Conservation (phyloP, 805 yeast genomes). For the Yarrowia divulgata region DNA sequence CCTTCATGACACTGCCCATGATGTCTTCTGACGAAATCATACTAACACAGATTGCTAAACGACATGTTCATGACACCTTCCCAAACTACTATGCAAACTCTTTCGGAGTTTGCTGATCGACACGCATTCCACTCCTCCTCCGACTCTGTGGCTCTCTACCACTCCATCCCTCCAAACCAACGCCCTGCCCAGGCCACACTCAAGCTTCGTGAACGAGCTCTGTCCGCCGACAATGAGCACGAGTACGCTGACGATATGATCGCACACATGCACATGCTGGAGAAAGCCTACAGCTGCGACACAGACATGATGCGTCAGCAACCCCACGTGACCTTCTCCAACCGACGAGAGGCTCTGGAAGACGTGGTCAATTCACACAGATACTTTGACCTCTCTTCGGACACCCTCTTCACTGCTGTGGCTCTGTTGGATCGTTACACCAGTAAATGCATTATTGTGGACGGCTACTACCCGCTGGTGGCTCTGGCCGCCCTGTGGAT, state of each 20-base stretch:
- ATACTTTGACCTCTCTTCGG: conserved; percentile 68
- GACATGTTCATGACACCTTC: conserved; percentile 39
- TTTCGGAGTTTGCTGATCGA: conserved; percentile 37
- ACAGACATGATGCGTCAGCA: conserved; percentile 77
- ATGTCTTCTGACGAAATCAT: neutral
- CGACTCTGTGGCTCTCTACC: conserved; percentile 35
- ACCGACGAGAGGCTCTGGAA: conserved; percentile 78
- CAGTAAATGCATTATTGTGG: conserved; percentile 80
- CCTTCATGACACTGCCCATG: conserved; percentile 7
- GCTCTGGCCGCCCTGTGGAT: conserved; percentile 94
- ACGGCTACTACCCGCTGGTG: conserved; percentile 87
- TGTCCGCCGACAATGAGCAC: conserved; percentile 35
- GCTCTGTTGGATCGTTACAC: conserved; percentile 89
- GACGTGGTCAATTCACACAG: conserved; percentile 72
- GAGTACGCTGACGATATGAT: conserved; percentile 53
- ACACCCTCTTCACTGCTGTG: conserved; percentile 70
- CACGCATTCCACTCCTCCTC: conserved; percentile 38
- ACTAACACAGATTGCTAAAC: conserved; percentile 38
- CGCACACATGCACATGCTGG: conserved; percentile 50
- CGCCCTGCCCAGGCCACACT: conserved; percentile 34
- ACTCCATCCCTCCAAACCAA: conserved; percentile 28
- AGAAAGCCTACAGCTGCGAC: conserved; percentile 56
- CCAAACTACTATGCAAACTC: conserved; percentile 37
- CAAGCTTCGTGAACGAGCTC: conserved; percentile 31
- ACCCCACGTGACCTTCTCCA: conserved; percentile 78